These are phyloP conservation scores for Rhypophila decipiens DNA, from an alignment of 495 filamentous ascomycete species.

Conservation along the genomic window DNA sequence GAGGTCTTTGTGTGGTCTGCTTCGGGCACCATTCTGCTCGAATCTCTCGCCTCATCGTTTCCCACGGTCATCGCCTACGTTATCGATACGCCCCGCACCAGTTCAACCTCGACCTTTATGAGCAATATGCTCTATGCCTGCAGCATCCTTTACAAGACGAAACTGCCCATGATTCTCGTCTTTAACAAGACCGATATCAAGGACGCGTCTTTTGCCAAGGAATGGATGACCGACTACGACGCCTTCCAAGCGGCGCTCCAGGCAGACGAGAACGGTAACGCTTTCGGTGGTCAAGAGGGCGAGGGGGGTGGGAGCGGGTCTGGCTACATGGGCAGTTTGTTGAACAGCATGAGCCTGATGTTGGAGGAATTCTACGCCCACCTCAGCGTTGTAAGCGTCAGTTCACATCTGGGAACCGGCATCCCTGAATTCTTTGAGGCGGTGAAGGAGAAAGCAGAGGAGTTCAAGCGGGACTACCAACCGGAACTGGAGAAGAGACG, in stretches of 20 bases:
- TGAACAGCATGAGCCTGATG: slow-evolving; percentile 97
- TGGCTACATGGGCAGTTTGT: slow-evolving; percentile 92
- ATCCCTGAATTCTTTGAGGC: slow-evolving; percentile 90
- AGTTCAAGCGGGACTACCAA: slow-evolving; percentile 87
- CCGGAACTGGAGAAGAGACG: slow-evolving; percentile 81
- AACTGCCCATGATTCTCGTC: slow-evolving; percentile 94
- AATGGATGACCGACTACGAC: slow-evolving; percentile 99
- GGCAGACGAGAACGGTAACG: slow-evolving; percentile 69
- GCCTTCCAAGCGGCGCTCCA: slow-evolving; percentile 83
- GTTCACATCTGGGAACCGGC: slow-evolving; percentile 85
- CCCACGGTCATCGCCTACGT: slow-evolving; percentile 96
- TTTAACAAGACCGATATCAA: slow-evolving; percentile 98
- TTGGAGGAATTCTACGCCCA: slow-evolving; percentile 96
- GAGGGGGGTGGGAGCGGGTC: slow-evolving; percentile 58
- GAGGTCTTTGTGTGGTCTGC: slow-evolving; percentile 99
- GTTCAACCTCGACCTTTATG: slow-evolving; percentile 95
- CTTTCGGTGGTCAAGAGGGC: slow-evolving; percentile 70
- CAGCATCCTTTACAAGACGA: slow-evolving; percentile 96
- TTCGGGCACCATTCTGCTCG: slow-evolving; percentile 85
- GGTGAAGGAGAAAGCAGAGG: slow-evolving; percentile 75
- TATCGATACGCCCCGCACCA: slow-evolving; percentile 90
- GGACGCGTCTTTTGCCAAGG: slow-evolving; percentile 84
- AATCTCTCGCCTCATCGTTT: slow-evolving; percentile 85
- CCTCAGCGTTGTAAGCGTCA: slow-evolving; percentile 85
- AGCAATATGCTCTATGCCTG: slow-evolving; percentile 99